Percentiles rank a stretch among this genome's conserved stretches.
Evolutionary conservation across 306 rosid species (phyloP).

Genomic region (Vachellia pachyceras): DNA sequence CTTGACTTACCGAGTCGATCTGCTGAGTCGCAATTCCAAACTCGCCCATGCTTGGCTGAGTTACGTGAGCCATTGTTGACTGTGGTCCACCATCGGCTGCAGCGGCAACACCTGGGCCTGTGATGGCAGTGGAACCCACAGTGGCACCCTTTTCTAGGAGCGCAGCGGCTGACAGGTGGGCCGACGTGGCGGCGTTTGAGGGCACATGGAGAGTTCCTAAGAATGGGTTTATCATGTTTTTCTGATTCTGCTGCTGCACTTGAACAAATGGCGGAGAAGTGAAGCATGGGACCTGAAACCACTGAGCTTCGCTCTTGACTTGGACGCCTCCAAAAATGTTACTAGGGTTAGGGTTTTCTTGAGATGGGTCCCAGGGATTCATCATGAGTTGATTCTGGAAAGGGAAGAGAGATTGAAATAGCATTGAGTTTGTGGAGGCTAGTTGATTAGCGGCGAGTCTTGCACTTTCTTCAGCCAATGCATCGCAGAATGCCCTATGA

Average conservation of each 20-base stretch:
- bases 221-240: conserved; percentile 52
- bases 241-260: conserved; percentile 2
- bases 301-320: conserved; percentile 60
- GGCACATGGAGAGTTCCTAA: conserved; percentile 51
- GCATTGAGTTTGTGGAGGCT: conserved; percentile 36
- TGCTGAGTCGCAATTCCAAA: conserved; percentile 49
- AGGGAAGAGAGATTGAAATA: conserved; percentile 62
- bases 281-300: conserved; percentile 34
- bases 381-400: conserved; percentile 45
- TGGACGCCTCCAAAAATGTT: conserved; percentile 21
- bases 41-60: conserved; percentile 50
- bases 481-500: conserved; percentile 97
- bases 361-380: conserved; percentile 66
- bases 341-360: conserved; percentile 80
- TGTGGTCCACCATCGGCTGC: conserved; percentile 31
- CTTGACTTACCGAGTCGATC: conserved; percentile 44
- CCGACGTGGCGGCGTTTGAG: conserved; percentile 52
- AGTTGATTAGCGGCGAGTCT: conserved; percentile 65
- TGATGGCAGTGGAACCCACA: conserved; percentile 52
- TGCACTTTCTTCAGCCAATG: conserved; percentile 94
- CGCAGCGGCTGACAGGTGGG: conserved; percentile 89
- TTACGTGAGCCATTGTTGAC: conserved; percentile 45
- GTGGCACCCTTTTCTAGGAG: conserved; percentile 92
- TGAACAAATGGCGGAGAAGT: conserved; percentile 42
- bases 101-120: conserved; percentile 25